Conservation (phyloP, 2,329 filamentous ascomycete species). For the Pyricularia grisea region DNA sequence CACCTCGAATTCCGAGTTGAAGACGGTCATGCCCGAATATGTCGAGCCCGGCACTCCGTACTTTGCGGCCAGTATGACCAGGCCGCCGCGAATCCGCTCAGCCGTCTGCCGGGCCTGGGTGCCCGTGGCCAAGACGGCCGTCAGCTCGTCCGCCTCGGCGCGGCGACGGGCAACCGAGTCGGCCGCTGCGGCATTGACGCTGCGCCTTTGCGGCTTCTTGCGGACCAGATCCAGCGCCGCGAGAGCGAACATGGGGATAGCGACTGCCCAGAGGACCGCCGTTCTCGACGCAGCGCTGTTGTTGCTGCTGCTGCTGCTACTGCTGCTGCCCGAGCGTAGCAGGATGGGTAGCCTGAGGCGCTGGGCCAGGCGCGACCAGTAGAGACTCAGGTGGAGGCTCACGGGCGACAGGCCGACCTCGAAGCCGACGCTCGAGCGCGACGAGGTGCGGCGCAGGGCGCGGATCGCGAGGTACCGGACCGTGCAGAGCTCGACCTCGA, state of each 20-base stretch:
- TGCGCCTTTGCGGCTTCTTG: neutral
- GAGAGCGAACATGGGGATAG: constrained; percentile 29
- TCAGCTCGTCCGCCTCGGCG: constrained; percentile 34
- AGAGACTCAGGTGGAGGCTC: constrained; percentile 33
- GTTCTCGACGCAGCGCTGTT: constrained; percentile 13
- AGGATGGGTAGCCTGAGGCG: constrained; percentile 33
- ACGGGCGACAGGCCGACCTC: constrained; percentile 31
- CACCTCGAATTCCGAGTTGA: constrained; percentile 29
- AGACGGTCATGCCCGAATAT: constrained; percentile 7
- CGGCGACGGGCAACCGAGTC: constrained; percentile 21
- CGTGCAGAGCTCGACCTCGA: constrained; percentile 33
- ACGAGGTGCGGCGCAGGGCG: constrained; percentile 29
- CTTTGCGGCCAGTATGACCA: constrained; percentile 40
- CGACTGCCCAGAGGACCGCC: constrained; percentile 27
- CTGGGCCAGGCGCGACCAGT: constrained; percentile 36
- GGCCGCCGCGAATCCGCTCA: constrained; percentile 25
- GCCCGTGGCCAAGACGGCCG: constrained; percentile 28
- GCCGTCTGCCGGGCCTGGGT: constrained; percentile 27
- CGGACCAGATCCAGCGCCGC: constrained; percentile 23
- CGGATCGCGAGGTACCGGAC: constrained; percentile 32
- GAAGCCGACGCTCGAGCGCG: constrained; percentile 31
- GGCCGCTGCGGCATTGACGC: constrained; percentile 8
- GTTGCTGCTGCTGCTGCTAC: no score
- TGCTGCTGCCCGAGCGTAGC: constrained; percentile 18
- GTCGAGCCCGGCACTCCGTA: constrained; percentile 28